Percentiles rank a stretch among this genome's conserved stretches.
Conservation (phyloP, 2,329 filamentous ascomycete species). For the Fonsecaea pedrosoi region DNA sequence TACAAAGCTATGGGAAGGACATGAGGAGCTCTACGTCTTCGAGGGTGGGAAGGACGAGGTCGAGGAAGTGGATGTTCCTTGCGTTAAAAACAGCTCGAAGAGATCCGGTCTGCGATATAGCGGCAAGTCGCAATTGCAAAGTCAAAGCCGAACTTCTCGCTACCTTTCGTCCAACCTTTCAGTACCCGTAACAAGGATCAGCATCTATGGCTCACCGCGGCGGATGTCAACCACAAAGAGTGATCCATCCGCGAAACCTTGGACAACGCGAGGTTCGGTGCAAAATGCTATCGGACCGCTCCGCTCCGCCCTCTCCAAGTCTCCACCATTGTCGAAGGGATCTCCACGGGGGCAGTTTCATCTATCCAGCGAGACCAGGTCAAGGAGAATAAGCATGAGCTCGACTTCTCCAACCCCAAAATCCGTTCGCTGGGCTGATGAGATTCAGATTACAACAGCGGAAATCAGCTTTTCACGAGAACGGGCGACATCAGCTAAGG, state of each 20-base stretch:
- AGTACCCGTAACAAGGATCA: conserved; percentile 28
- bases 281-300: conserved; percentile 21
- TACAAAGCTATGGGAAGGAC: conserved; percentile 17
- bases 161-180: conserved; percentile 14
- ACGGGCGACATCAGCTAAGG: not conserved
- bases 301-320: conserved; percentile 32
- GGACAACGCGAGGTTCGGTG: not conserved
- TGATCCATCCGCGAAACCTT: not conserved
- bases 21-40: conserved; percentile 13
- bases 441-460: conserved; percentile 24
- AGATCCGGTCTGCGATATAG: not conserved
- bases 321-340: conserved; percentile 16
- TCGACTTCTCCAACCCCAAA: conserved; percentile 23
- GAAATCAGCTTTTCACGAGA: conserved; percentile 16
- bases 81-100: not conserved
- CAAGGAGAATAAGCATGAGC: conserved; percentile 7
- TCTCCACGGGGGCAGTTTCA: conserved; percentile 8
- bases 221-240: not conserved
- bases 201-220: conserved; percentile 22
- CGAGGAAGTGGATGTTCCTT: not conserved
- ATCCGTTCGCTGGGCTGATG: conserved; percentile 34
- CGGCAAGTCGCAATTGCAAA: conserved; percentile 6
- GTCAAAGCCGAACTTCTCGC: conserved; percentile 12
- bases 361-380: conserved; percentile 7
- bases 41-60: not conserved